Conservation (phyloP, 148 eudicot genomes). For the Heliosperma pusillum region DNA sequence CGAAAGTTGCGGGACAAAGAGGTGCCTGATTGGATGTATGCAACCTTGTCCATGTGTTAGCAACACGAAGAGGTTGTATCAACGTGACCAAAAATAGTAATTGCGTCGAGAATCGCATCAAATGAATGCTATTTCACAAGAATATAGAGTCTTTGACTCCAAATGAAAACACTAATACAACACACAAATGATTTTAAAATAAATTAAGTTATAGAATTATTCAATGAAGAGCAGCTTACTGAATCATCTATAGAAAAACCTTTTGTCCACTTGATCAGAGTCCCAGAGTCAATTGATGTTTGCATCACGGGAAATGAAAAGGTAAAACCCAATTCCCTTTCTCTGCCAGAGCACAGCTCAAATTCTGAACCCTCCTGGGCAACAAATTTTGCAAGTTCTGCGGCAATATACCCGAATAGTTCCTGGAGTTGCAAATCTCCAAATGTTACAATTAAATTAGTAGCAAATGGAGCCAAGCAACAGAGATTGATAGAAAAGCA, state of each 20-base stretch:
- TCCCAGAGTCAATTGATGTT: slow-evolving; percentile 60
- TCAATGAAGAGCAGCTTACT: slow-evolving; percentile 28
- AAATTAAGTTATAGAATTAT: background rate
- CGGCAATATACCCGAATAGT: slow-evolving; percentile 67
- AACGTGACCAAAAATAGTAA: too few species aligned
- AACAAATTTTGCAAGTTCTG: slow-evolving; percentile 60
- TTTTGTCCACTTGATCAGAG: slow-evolving; percentile 66
- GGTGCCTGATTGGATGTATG: too few species aligned
- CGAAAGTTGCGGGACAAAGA: too few species aligned
- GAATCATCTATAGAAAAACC: slow-evolving; percentile 60
- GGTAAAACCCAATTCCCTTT: slow-evolving; percentile 76
- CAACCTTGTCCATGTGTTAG: too few species aligned
- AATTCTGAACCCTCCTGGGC: slow-evolving; percentile 47
- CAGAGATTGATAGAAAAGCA: background rate
- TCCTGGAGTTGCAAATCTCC: slow-evolving; percentile 36
- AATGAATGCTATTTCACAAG: too few species aligned
- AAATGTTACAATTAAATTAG: background rate
- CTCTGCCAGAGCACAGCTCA: slow-evolving; percentile 41
- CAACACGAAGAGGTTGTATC: too few species aligned
- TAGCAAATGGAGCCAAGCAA: slow-evolving; percentile 2
- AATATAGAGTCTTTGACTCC: too few species aligned
- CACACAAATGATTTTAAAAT: background rate
- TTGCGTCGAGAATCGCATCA: too few species aligned
- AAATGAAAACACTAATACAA: background rate
- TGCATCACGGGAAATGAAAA: slow-evolving; percentile 85